These are phyloP conservation scores for Priceomyces carsonii DNA, from an alignment of 805 yeast species.

Conservation along the genomic window DNA sequence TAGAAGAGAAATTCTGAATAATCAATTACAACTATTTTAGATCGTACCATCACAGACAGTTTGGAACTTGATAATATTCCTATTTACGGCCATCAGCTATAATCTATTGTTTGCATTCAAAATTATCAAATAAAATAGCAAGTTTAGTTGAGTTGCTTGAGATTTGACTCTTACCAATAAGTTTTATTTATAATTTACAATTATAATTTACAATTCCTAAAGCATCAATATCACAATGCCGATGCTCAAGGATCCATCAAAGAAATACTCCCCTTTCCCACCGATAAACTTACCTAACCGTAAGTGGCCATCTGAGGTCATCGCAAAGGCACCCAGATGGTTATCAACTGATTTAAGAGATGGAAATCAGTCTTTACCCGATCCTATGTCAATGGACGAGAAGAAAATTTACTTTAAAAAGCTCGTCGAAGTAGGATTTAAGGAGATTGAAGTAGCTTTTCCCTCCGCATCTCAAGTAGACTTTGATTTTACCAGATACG, in stretches of 20 bases:
- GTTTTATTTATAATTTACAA: too few species aligned
- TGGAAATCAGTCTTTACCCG: conserved; percentile 84
- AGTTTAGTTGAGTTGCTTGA: too few species aligned
- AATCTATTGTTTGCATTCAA: too few species aligned
- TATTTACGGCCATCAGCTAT: too few species aligned
- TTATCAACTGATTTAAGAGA: conserved; percentile 80
- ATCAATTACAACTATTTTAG: too few species aligned
- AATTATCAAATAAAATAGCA: too few species aligned
- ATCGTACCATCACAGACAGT: too few species aligned
- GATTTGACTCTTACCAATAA: too few species aligned
- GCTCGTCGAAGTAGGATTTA: conserved; percentile 71
- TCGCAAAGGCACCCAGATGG: conserved; percentile 76
- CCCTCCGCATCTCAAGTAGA: conserved; percentile 81
- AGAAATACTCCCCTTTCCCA: conserved; percentile 59
- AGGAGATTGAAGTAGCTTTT: conserved; percentile 81
- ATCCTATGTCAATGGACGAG: conserved; percentile 82
- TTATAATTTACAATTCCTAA: too few species aligned
- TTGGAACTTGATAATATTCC: too few species aligned
- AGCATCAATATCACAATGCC: conserved; percentile 18
- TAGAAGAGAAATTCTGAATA: too few species aligned
- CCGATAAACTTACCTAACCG: conserved; percentile 60
- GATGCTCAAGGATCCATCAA: conserved; percentile 59
- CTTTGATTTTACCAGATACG: conserved; percentile 76
- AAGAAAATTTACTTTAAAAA: conserved; percentile 70
- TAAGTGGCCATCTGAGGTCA: conserved; percentile 65